Evolutionary conservation across 192 early-diverging fungal genomes (phyloP).

Genomic region (Pilobolus umbonatus): DNA sequence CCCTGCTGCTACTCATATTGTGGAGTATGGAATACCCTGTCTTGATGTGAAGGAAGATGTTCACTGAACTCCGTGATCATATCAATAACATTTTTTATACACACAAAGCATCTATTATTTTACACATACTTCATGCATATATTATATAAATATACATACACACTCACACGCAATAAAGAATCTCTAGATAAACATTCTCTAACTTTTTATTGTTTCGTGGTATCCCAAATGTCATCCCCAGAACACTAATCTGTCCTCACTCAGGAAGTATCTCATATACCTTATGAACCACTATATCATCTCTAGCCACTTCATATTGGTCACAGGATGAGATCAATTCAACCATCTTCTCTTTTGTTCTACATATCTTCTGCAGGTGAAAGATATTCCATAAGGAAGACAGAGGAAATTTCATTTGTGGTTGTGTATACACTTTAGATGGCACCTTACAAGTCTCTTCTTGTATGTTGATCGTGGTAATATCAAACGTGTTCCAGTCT

Average conservation of each 20-base stretch:
- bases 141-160: too few relatives aligned
- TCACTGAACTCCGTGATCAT: too few relatives aligned
- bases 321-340: slow-evolving; percentile 10
- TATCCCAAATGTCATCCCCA: not conserved
- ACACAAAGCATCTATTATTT: too few relatives aligned
- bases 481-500: not conserved
- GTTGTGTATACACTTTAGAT: not conserved
- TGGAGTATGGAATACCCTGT: slow-evolving; percentile 16
- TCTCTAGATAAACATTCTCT: too few relatives aligned
- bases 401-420: not conserved
- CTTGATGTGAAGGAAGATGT: not conserved
- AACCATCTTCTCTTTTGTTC: slow-evolving; percentile 28
- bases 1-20: slow-evolving; percentile 6
- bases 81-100: too few relatives aligned
- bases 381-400: slow-evolving; percentile 40
- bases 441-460: not conserved
- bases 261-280: too few relatives aligned
- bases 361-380: slow-evolving; percentile 49
- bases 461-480: not conserved
- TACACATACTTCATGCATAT: too few relatives aligned
- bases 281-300: not conserved
- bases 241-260: too few relatives aligned
- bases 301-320: not conserved
- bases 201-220: not conserved
- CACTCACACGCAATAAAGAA: too few relatives aligned